Evolutionary conservation across 2,329 filamentous ascomycete species (phyloP).

Genomic region (Neofusicoccum parvum): DNA sequence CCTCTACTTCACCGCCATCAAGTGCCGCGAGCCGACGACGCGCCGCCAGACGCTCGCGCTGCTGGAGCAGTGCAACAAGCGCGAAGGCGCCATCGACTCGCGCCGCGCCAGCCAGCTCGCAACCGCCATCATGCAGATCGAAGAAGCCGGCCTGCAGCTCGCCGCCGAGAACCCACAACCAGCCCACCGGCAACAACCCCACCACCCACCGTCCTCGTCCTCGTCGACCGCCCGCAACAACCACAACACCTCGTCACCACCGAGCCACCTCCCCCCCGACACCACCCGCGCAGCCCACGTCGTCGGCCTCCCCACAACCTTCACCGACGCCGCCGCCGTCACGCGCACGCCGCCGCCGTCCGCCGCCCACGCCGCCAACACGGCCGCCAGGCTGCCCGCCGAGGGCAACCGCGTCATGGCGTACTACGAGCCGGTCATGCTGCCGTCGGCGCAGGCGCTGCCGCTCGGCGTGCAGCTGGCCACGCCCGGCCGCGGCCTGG

Average conservation of each 20-base stretch:
- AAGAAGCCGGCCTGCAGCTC: slow-evolving; percentile 1
- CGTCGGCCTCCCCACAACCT: slow-evolving; percentile 1
- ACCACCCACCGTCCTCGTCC: slow-evolving; percentile 21
- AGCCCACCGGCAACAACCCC: slow-evolving; percentile 6
- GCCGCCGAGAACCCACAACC: neutral
- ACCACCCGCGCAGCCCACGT: neutral
- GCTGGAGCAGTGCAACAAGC: slow-evolving; percentile 5
- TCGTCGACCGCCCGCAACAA: neutral
- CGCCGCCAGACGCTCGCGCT: slow-evolving; percentile 7
- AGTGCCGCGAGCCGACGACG: slow-evolving; percentile 43
- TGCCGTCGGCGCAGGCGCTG: neutral
- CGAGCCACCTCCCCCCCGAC: neutral
- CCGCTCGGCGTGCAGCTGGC: neutral
- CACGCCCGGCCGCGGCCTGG: no score
- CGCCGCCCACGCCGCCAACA: neutral
- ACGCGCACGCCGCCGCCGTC: neutral
- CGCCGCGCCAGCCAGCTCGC: neutral
- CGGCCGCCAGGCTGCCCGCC: neutral
- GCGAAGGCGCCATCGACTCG: slow-evolving; percentile 6
- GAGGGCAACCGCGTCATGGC: neutral
- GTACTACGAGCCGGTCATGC: slow-evolving; percentile 6
- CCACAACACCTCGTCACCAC: neutral
- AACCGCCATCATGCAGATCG: slow-evolving; percentile 7
- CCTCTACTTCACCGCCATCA: slow-evolving; percentile 50
- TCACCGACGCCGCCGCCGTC: neutral